Evolutionary conservation across 352 stramenopile genomes (phyloP).

Genomic region (Phytophthora fragariaefolia): DNA sequence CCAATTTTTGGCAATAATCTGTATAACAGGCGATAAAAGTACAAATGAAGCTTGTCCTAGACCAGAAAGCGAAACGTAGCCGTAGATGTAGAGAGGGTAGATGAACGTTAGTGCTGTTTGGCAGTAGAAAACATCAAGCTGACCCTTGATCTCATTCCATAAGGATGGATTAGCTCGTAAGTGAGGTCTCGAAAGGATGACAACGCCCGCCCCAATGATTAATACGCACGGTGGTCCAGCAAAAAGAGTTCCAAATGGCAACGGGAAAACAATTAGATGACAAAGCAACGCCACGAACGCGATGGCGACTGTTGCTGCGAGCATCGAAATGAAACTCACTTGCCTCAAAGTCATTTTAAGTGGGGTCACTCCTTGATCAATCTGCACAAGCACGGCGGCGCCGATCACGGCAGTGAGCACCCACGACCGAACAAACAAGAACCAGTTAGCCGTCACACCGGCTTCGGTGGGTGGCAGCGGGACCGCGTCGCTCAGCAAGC

Average conservation of each 20-base stretch:
- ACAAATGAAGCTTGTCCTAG: constrained; percentile 15
- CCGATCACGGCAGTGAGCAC: constrained; percentile 16
- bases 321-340: not conserved
- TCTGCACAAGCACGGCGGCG: constrained; percentile 8
- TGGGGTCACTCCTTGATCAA: constrained; percentile 1
- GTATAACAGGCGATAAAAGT: constrained; percentile 28
- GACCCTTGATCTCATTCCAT: not conserved
- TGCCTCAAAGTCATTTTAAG: constrained; percentile 9
- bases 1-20: constrained; percentile 26
- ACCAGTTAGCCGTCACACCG: constrained; percentile 1
- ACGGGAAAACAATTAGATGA: constrained; percentile 28
- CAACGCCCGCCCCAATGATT: not conserved
- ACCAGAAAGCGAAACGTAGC: constrained; percentile 4
- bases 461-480: constrained; percentile 11
- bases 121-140: constrained; percentile 12
- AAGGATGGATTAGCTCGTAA: not conserved
- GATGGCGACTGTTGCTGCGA: not conserved
- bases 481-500: constrained; percentile 9
- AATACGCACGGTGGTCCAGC: not conserved
- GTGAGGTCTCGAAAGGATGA: not conserved
- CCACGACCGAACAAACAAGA: constrained; percentile 12
- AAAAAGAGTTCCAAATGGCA: constrained; percentile 43
- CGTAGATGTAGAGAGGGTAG: constrained; percentile 33
- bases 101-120: constrained; percentile 23
- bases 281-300: not conserved